Conservation (phyloP, 371 early-diverging fungal species). For the Dinochytrium kinnereticum region DNA sequence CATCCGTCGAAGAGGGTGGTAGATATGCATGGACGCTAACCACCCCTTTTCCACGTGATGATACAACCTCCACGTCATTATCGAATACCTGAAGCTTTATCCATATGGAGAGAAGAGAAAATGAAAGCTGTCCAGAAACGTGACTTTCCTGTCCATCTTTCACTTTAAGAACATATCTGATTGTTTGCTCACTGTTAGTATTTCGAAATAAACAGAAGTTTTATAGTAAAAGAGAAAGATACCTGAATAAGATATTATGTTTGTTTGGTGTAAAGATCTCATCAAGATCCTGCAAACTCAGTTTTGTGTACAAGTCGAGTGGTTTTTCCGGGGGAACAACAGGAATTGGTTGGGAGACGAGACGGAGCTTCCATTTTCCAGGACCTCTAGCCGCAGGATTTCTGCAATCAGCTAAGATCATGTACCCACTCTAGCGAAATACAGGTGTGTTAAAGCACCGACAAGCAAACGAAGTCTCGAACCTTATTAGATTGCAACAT, state of each 20-base stretch:
- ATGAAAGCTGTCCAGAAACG: slow-evolving; percentile 52
- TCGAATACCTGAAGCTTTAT: slow-evolving; percentile 52
- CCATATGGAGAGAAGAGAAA: slow-evolving; percentile 41
- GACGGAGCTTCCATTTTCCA: slow-evolving; percentile 54
- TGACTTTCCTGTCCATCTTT: slow-evolving; percentile 49
- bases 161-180: slow-evolving; percentile 48
- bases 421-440: slow-evolving; percentile 46
- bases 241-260: slow-evolving; percentile 57
- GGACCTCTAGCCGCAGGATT: slow-evolving; percentile 32
- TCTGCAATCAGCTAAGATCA: slow-evolving; percentile 50
- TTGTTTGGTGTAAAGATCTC: slow-evolving; percentile 55
- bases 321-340: slow-evolving; percentile 35
- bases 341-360: slow-evolving; percentile 40
- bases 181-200: background rate
- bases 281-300: slow-evolving; percentile 52
- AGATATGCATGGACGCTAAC: slow-evolving; percentile 39
- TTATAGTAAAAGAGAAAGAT: background rate
- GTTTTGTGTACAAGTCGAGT: slow-evolving; percentile 44
- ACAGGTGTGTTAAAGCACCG: background rate
- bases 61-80: slow-evolving; percentile 50
- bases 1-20: slow-evolving; percentile 31
- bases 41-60: slow-evolving; percentile 42
- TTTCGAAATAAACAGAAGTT: background rate
- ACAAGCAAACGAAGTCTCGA: background rate
- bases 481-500: slow-evolving; percentile 47